These are phyloP conservation scores for Leucosporidium creatinivorum DNA, from an alignment of 768 basidiomycete genomes.

Conservation along the genomic window DNA sequence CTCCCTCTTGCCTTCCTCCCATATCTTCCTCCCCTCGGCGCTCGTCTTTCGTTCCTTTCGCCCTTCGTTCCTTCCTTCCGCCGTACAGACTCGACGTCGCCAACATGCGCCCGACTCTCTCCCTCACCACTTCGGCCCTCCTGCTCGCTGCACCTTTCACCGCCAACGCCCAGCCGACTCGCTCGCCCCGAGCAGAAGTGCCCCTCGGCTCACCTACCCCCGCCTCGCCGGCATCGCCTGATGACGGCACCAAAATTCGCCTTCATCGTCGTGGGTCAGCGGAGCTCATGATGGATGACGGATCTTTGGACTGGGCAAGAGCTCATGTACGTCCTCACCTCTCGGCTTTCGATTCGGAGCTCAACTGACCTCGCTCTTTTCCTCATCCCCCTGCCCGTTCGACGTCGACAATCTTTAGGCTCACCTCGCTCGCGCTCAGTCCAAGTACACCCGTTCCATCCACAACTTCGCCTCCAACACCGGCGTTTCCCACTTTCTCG, in stretches of 20 bases:
- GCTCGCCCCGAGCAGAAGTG: neutral
- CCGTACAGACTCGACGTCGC: neutral
- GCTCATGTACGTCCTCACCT: neutral
- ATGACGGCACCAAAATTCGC: too few relatives aligned
- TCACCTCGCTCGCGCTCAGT: constrained; percentile 1
- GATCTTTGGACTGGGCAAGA: neutral
- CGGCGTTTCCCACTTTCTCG: neutral
- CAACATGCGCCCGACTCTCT: neutral
- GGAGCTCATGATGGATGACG: neutral
- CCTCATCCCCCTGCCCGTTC: neutral
- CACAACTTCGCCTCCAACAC: neutral
- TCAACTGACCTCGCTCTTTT: neutral
- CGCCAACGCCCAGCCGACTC: neutral
- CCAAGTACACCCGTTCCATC: constrained; percentile 13
- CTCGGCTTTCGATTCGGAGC: neutral
- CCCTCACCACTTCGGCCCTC: neutral
- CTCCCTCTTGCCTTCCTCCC: too few relatives aligned
- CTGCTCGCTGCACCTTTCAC: neutral
- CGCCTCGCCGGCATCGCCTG: neutral
- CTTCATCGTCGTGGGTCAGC: too few relatives aligned
- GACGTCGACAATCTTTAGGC: neutral
- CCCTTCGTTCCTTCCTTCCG: neutral
- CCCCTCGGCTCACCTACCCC: neutral
- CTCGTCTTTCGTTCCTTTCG: too few relatives aligned
- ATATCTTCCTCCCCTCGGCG: too few relatives aligned